Percentiles rank a stretch among this genome's conserved stretches.
These are phyloP conservation scores for Ascobolus immersus DNA, from an alignment of 495 filamentous ascomycete species.

Conservation along the genomic window DNA sequence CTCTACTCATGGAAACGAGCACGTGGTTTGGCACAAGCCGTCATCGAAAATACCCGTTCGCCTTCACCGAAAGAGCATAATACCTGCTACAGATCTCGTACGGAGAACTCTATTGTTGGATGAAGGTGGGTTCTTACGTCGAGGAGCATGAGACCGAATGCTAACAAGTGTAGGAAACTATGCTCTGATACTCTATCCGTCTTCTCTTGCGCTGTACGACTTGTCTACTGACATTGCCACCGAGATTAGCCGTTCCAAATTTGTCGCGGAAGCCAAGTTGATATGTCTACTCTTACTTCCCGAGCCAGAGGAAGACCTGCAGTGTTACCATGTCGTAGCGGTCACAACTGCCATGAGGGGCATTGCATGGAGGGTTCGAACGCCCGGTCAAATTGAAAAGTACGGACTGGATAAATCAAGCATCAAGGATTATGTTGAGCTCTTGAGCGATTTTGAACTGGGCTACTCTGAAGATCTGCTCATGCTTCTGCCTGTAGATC, in stretches of 20 bases:
- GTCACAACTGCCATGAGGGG: slow-evolving; percentile 63
- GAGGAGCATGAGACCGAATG: slow-evolving; percentile 47
- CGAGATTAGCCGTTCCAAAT: slow-evolving; percentile 21
- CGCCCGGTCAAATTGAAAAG: slow-evolving; percentile 20
- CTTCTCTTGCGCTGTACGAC: too few species aligned
- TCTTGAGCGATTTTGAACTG: slow-evolving; percentile 50
- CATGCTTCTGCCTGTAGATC: slow-evolving; percentile 73
- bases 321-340: slow-evolving; percentile 42
- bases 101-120: slow-evolving; percentile 63
- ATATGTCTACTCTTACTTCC: slow-evolving; percentile 63
- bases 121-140: slow-evolving; percentile 47
- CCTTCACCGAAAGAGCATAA: slow-evolving; percentile 39
- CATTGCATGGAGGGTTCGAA: slow-evolving; percentile 55
- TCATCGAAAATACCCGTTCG: slow-evolving; percentile 21
- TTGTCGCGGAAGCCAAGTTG: slow-evolving; percentile 41
- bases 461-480: slow-evolving; percentile 46
- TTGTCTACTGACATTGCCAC: slow-evolving; percentile 5
- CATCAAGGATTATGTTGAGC: slow-evolving; percentile 23
- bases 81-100: slow-evolving; percentile 49
- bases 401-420: slow-evolving; percentile 3
- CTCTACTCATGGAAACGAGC: slow-evolving; percentile 50
- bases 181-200: slow-evolving; percentile 55
- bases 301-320: slow-evolving; percentile 26
- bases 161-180: slow-evolving; percentile 58
- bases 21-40: slow-evolving; percentile 56